phyloP scores from a whole-genome alignment of 2,329 filamentous ascomycete species.

The Xylariaceae sp. region DNA sequence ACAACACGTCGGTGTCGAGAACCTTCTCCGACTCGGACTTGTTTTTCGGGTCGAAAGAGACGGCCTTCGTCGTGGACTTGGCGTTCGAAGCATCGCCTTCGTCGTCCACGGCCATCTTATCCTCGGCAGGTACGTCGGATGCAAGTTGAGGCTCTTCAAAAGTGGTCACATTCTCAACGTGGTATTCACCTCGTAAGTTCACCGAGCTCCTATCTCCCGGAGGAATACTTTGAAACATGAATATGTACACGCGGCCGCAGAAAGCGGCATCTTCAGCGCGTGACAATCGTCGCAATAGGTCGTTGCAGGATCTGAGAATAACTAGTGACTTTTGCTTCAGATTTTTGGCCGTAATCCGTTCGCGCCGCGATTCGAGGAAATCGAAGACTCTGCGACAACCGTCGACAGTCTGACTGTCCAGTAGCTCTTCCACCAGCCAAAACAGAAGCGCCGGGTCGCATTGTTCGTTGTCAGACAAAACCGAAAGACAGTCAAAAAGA shows the following conservation, averaged over 20 bases:
- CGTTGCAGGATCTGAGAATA: slow-evolving; percentile 91
- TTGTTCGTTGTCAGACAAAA: slow-evolving; percentile 76
- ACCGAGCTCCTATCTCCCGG: slow-evolving; percentile 96
- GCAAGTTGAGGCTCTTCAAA: slow-evolving; percentile 58
- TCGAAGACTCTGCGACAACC: slow-evolving; percentile 90
- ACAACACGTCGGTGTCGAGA: slow-evolving; percentile 67
- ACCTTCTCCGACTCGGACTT: slow-evolving; percentile 41
- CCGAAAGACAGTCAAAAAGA: slow-evolving; percentile 82
- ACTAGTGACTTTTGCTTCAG: slow-evolving; percentile 81
- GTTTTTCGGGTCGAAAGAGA: slow-evolving; percentile 42
- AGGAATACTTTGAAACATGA: slow-evolving; percentile 96
- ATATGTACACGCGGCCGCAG: slow-evolving; percentile 95
- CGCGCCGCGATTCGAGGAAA: slow-evolving; percentile 87
- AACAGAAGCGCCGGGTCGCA: slow-evolving; percentile 77
- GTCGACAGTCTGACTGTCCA: slow-evolving; percentile 92
- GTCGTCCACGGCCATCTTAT: slow-evolving; percentile 64
- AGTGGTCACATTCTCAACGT: slow-evolving; percentile 86
- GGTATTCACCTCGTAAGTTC: slow-evolving; percentile 91
- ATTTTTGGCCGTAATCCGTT: slow-evolving; percentile 75
- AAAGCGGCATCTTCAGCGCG: slow-evolving; percentile 95
- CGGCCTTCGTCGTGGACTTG: slow-evolving; percentile 38
- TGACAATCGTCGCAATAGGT: slow-evolving; percentile 87
- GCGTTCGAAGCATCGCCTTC: slow-evolving; percentile 36
- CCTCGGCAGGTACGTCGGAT: slow-evolving; percentile 33
- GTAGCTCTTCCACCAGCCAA: slow-evolving; percentile 86